Evolutionary conservation across 768 basidiomycete genomes (phyloP), one percentile per base, ranked within the genome.

Genomic region (Xanthoconium purpureum): DNA sequence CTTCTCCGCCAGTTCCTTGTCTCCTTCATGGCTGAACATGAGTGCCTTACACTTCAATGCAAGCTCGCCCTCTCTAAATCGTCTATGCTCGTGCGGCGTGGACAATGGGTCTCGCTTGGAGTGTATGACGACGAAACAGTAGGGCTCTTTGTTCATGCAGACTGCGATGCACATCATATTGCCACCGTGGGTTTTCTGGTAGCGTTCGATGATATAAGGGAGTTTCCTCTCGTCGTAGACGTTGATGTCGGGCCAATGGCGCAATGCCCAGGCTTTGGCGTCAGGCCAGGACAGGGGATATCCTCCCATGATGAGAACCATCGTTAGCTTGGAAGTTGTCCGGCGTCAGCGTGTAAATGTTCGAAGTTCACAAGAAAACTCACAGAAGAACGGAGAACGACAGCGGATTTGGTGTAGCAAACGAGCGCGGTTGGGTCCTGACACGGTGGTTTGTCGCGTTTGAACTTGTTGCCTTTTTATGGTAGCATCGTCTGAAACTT

Each of bases 211-310:
- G 38, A 50, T 50, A 14, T 14, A 18, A 30, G 49, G 38, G n/a
- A 50, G 39, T 12, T 14, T 30, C 14, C 18, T 47, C 9, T 51
- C 57, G 28, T 58, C 18, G n/a, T 58, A 35, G 10, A 58, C 42
- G 43, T 58, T 5, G 20, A 58, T 50, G 30, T 58, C 52, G 5
- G 57, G 57, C 52, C 49, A 50, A 37, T 54, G 57, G 12, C 57
- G 48, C 14, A 40, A 17, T 5, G 52, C 57, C 52, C 57, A 54
- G 20, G 20, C 43, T 14, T 50, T 54, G 1, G 56, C 52, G 15
- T 58, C 57, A 12, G 38, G 5, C 10, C n/a, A 47, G 32, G 49
- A 40, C 29, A 50, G 40, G 29, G 49, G 38, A 8, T 18, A 50
- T 40, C 49, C 49, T 2, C 38, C 49, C 6, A 50, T 13, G n/a